Evolutionary conservation across 2,329 filamentous ascomycete genomes (phyloP), one percentile per base, ranked within the genome.

Genomic region (Didymella lethalis): DNA sequence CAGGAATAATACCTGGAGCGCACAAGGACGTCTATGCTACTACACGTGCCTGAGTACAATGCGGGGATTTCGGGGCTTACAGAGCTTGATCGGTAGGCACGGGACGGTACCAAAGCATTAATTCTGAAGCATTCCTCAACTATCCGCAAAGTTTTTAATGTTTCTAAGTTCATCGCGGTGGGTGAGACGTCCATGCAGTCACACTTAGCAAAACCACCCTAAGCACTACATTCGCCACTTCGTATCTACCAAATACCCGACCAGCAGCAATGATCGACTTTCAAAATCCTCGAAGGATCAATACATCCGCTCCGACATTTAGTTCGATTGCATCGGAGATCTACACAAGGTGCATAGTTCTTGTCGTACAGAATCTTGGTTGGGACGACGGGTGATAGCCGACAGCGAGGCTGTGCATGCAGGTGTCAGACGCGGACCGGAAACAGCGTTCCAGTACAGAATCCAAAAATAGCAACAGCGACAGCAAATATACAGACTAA

Each of bases 381-480:
- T 59, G 44, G 44, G 48, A 28, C 49, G 44, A 45, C 41, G 59
- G 55, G 45, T 48, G 43, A 16, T 25, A 52, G 57, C 52, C 52
- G 50, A 48, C 51, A 62, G 51, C 41, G 61, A 65, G 63, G 63
- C 63, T 64, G 63, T 65, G 63, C 59, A 63, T 59, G 56, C 50
- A 59, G 61, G 43, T 61, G 61, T 65, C 61, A 65, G 63, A 62
- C 57, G 38, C 58, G 56, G 63, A 49, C 57, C 56, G 54, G 63
- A 58, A 57, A 54, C 53, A 62, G 31, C 52, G 32, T 57, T 34
- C 34, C 46, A 52, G 55, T 18, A 41, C 53, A 29, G 20, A 46
- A 11, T 48, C 48, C 48, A 23, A 64, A 62, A 62, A 62, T 64
- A 64, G 62, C 34, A 60, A 60, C 50, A 29, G 11, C 26, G 45